Conservation (phyloP, 208 protist species). For the Polymyxa betae region DNA sequence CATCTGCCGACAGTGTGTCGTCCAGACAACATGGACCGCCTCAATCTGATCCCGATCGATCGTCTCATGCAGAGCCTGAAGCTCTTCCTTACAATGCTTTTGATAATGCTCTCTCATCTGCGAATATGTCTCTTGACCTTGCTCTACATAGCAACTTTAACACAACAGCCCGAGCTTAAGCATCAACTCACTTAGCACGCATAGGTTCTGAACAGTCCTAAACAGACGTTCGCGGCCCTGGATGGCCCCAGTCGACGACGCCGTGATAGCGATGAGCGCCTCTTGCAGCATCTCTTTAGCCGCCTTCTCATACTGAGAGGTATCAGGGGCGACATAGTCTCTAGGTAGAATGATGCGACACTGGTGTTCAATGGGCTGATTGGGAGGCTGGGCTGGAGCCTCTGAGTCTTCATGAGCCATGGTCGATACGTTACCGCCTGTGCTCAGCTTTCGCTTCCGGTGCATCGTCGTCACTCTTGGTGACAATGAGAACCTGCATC, state of each 20-base stretch:
- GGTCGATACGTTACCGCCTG: too few relatives aligned
- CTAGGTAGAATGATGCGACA: too few relatives aligned
- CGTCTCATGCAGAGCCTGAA: not conserved
- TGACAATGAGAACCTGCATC: too few relatives aligned
- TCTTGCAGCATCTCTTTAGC: not conserved
- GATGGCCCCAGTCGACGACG: not conserved
- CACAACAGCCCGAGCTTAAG: not conserved
- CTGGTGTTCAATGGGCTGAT: too few relatives aligned
- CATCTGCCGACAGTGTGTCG: slow-evolving; percentile 11
- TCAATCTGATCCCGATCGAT: not conserved
- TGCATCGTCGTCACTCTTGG: too few relatives aligned
- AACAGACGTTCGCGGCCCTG: not conserved
- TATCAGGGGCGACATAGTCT: too few relatives aligned
- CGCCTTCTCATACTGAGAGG: not conserved
- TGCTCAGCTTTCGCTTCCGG: too few relatives aligned
- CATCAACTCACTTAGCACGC: not conserved
- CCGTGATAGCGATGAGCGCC: not conserved
- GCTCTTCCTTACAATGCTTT: not conserved
- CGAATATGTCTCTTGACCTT: not conserved
- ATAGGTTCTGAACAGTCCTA: slow-evolving; percentile 18
- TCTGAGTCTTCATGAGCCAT: too few relatives aligned
- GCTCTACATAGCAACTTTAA: not conserved
- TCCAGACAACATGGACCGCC: not conserved
- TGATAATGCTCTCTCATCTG: not conserved
- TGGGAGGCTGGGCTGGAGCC: too few relatives aligned